Evolutionary conservation across 225 moss, liverwort and hornwort species (phyloP).

Genomic region (Polytrichum commune): DNA sequence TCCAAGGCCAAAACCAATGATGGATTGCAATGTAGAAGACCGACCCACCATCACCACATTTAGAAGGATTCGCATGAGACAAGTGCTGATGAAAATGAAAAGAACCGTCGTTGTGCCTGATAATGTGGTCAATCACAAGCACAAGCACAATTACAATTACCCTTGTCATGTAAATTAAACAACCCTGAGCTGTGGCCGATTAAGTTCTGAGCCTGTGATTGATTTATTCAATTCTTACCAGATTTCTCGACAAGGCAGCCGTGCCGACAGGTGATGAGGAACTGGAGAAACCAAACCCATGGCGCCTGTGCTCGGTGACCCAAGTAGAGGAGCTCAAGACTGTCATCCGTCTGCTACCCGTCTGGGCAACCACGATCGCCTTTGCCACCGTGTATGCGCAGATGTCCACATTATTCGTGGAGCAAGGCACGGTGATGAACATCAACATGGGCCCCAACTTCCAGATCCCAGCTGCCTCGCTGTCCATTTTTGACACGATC

Average conservation of each 20-base stretch:
- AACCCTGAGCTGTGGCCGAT: too few relatives aligned
- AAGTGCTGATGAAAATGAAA: too few relatives aligned
- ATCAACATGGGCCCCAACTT: conserved; percentile 44
- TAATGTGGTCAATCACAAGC: too few relatives aligned
- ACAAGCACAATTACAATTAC: too few relatives aligned
- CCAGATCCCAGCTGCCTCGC: conserved; percentile 60
- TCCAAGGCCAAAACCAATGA: too few relatives aligned
- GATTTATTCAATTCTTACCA: conserved; percentile 9
- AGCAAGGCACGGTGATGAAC: conserved; percentile 71
- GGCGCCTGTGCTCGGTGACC: conserved; percentile 70
- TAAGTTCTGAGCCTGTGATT: too few relatives aligned
- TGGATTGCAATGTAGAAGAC: too few relatives aligned
- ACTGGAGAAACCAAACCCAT: conserved; percentile 35
- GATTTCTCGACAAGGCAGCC: conserved; percentile 85
- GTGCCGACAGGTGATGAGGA: conserved; percentile 40
- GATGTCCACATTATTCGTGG: conserved; percentile 83
- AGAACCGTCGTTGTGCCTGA: too few relatives aligned
- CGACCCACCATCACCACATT: too few relatives aligned
- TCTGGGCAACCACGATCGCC: conserved; percentile 66
- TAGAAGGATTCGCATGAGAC: too few relatives aligned
- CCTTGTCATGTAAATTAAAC: too few relatives aligned
- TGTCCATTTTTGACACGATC: conserved; percentile 76
- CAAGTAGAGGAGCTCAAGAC: conserved; percentile 89
- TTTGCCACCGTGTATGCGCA: conserved; percentile 79
- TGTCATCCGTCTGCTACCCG: conserved; percentile 63